Evolutionary conservation across 495 filamentous ascomycete genomes (phyloP), one percentile per base, ranked within the genome.

Genomic region (Aspergillus taichungensis): DNA sequence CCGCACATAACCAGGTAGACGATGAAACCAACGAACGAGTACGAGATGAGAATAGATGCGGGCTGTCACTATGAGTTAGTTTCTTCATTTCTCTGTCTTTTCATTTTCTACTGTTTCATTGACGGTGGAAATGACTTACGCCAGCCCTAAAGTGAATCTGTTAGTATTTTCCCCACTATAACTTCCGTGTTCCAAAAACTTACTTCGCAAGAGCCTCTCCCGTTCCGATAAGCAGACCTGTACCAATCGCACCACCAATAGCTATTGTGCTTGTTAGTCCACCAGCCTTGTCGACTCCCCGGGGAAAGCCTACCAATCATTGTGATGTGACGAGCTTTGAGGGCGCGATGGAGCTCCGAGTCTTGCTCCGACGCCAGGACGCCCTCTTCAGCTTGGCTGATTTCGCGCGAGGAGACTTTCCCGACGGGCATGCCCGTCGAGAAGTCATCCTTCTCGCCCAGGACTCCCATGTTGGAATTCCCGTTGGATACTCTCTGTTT

Each of bases 161-260:
- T 53, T 33, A 57, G 54, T 13, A 38, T 3, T 34, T 10, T 8
- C 1, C 8, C 47, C 40, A 13, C 34, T 6, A 9, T 37, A 9
- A 42, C 30, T 40, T 37, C 6, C 31, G 3, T 27, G 27, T 28
- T 6, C 33, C 36, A 13, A 34, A 10, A 7, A 56, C 64, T 53
- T 58, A 68, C 65, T 75, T 73, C 42, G 78, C 74, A 29, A 87
- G 75, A 37, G 82, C 79, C 42, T 74, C 67, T 31, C 83, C 82
- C 33, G 82, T 87, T 55, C 75, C 79, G 48, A 81, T 80, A 52
- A 80, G 76, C 40, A 81, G 59, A 47, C 80, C 84, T 42, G 86
- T 90, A 53, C 86, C 87, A 52, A 94, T 85, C 13, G 87, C 87
- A 54, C 88, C 88, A 40, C 88, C 88, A 56, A 94, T 90, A 8